A percentile compares a stretch with the other conserved stretches of the same genome.
Conservation (phyloP, 2,329 filamentous ascomycete species). For the Apiospora marii region DNA sequence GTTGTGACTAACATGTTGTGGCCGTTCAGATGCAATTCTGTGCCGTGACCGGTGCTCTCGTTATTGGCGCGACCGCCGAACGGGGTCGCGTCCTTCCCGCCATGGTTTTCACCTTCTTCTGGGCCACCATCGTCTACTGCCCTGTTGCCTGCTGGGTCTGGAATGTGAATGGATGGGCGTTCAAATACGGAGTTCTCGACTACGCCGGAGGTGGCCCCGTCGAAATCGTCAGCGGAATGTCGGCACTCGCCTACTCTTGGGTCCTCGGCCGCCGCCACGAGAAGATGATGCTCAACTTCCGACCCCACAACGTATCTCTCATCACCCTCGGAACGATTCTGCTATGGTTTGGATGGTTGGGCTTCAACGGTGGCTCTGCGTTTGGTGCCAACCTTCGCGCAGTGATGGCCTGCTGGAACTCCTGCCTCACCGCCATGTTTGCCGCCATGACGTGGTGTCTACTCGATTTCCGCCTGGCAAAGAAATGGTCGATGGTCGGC, state of each 20-base stretch:
- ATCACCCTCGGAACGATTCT: conserved; percentile 95
- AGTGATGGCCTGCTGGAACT: conserved; percentile 98
- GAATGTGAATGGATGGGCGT: conserved; percentile 94
- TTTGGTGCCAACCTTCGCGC: conserved; percentile 95
- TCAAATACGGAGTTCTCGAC: conserved; percentile 89
- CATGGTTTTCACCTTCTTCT: conserved; percentile 95
- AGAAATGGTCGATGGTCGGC: conserved; percentile 87
- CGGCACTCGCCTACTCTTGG: conserved; percentile 93
- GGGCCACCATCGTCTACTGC: conserved; percentile 98
- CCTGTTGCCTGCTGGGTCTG: conserved; percentile 96
- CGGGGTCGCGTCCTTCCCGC: conserved; percentile 90
- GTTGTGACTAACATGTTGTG: background rate
- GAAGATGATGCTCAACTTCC: conserved; percentile 99
- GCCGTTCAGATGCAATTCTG: conserved; percentile 91
- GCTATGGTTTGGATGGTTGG: conserved; percentile 98
- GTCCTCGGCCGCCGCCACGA: conserved; percentile 95
- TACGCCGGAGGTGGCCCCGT: conserved; percentile 97
- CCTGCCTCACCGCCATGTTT: conserved; percentile 91
- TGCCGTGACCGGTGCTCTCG: conserved; percentile 88
- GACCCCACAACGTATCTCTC: conserved; percentile 96
- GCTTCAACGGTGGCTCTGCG: conserved; percentile 96
- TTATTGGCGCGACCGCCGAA: conserved; percentile 91
- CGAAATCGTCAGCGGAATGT: conserved; percentile 94
- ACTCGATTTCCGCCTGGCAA: conserved; percentile 92
- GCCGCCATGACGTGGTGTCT: conserved; percentile 92